These are phyloP conservation scores for Candida nemodendra DNA, from an alignment of 805 yeast genomes.

Conservation along the genomic window DNA sequence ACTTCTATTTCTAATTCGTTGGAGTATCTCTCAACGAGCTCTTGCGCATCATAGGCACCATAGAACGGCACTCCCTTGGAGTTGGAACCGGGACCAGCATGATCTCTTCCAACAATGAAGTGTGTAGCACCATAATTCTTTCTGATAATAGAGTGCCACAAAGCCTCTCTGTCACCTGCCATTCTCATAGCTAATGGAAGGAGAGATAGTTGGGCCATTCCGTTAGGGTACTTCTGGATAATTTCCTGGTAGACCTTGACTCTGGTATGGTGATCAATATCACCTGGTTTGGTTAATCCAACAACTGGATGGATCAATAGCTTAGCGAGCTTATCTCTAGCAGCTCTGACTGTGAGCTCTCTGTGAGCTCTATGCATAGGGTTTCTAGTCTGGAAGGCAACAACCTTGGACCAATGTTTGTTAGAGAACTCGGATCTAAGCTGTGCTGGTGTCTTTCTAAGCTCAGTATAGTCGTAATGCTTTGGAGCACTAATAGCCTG, in stretches of 20 bases:
- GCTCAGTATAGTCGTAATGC: constrained; percentile 86
- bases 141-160: constrained; percentile 97
- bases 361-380: constrained; percentile 99
- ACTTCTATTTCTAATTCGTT: constrained; percentile 84
- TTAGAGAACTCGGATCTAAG: constrained; percentile 78
- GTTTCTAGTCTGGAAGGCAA: constrained; percentile 97
- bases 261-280: constrained; percentile 95
- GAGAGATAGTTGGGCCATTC: constrained; percentile 85
- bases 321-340: constrained; percentile 85
- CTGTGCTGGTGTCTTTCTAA: constrained; percentile 88
- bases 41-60: constrained; percentile 97
- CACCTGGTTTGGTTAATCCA: constrained; percentile 96
- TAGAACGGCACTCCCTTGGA: constrained; percentile 91
- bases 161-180: constrained; percentile 99
- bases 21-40: constrained; percentile 69
- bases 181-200: constrained; percentile 97
- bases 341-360: constrained; percentile 94
- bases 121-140: constrained; percentile 96
- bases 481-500: constrained; percentile 82
- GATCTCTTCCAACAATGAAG: constrained; percentile 97
- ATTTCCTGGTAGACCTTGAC: constrained; percentile 93
- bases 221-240: constrained; percentile 89
- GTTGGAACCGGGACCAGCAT: constrained; percentile 92
- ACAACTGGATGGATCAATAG: constrained; percentile 95
- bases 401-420: constrained; percentile 84